Evolutionary conservation across 176 grass and related monocot genomes (phyloP).

Genomic region (Themeda triandra): DNA sequence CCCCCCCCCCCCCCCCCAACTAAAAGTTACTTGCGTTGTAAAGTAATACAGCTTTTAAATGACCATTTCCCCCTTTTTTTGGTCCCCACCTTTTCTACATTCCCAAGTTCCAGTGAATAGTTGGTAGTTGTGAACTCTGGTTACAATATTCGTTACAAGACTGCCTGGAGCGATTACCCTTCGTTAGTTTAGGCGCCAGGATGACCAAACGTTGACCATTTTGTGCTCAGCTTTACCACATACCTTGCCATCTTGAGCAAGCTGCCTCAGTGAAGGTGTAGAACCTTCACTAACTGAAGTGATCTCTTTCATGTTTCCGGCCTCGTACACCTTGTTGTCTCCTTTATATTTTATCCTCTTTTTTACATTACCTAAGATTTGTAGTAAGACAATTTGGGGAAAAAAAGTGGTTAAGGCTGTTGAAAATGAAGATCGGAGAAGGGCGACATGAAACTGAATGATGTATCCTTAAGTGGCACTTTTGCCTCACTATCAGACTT

Average conservation of each 20-base stretch:
- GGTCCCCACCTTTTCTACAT: background rate
- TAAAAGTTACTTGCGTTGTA: background rate
- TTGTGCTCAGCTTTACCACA: background rate
- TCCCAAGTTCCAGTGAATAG: background rate
- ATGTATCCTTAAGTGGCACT: background rate
- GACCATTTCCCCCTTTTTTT: background rate
- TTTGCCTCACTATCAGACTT: background rate
- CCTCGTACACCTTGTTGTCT: background rate
- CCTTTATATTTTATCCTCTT: background rate
- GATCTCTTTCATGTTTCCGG: background rate
- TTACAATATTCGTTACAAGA: background rate
- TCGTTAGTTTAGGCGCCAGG: background rate
- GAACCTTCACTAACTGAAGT: background rate
- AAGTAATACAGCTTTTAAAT: slow-evolving; percentile 16
- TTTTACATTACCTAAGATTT: background rate
- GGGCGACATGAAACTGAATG: background rate
- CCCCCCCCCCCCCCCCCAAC: no score
- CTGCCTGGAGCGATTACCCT: background rate
- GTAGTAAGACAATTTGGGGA: background rate
- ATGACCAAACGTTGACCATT: background rate
- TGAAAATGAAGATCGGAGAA: background rate
- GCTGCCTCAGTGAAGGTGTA: background rate
- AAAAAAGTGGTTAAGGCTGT: background rate
- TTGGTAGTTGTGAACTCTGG: background rate
- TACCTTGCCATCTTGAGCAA: background rate